Evolutionary conservation across 2,329 filamentous ascomycete genomes (phyloP).

Genomic region (Penicillium sclerotiorum): DNA sequence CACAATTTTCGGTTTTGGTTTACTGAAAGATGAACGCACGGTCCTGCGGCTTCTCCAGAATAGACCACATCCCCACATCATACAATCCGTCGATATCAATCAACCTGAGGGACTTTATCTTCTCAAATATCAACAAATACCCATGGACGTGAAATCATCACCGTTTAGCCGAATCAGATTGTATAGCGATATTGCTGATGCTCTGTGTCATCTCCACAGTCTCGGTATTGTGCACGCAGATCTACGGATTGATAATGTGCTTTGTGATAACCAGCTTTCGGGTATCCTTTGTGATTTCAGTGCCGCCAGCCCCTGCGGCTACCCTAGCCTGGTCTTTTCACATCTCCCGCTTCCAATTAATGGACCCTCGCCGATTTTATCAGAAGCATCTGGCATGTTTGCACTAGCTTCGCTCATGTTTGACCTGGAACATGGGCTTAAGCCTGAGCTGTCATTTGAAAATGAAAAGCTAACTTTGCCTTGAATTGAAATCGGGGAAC

Average conservation of each 20-base stretch:
- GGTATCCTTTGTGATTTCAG: constrained; percentile 29
- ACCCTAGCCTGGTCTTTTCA: constrained; percentile 18
- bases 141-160: constrained; percentile 4
- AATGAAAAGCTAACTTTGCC: constrained; percentile 15
- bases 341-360: constrained; percentile 24
- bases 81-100: constrained; percentile 26
- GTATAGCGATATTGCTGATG: constrained; percentile 26
- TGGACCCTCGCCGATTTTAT: constrained; percentile 21
- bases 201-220: constrained; percentile 25
- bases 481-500: constrained; percentile 11
- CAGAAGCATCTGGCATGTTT: constrained; percentile 27
- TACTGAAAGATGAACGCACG: constrained; percentile 23
- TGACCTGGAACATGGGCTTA: constrained; percentile 19
- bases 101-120: constrained; percentile 30
- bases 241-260: constrained; percentile 26
- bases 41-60: constrained; percentile 19
- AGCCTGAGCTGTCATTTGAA: constrained; percentile 19
- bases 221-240: constrained; percentile 28
- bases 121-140: constrained; percentile 21
- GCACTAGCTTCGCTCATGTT: constrained; percentile 27
- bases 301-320: constrained; percentile 12
- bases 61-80: constrained; percentile 24
- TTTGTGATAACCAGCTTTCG: constrained; percentile 16
- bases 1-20: constrained; percentile 22
- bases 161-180: constrained; percentile 18